A percentile compares a stretch with the other conserved stretches of the same genome.
Evolutionary conservation across 305 asterid genomes (phyloP).

Genomic region (Withania somnifera): DNA sequence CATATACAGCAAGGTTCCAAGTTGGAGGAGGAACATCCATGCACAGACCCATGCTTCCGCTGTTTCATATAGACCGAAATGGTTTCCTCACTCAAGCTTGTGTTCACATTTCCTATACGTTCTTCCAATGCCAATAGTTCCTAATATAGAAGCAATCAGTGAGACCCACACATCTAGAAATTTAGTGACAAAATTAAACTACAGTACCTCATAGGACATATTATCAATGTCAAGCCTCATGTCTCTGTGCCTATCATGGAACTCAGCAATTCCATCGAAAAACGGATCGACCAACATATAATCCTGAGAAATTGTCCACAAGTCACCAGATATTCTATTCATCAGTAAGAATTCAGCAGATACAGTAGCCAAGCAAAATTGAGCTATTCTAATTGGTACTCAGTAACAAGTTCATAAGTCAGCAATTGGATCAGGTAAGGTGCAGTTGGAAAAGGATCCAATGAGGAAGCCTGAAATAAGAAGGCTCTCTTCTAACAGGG

Average conservation of each 20-base stretch:
- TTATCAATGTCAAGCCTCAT: slow-evolving; percentile 60
- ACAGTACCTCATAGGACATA: slow-evolving; percentile 58
- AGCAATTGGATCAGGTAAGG: neutral
- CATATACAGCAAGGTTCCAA: slow-evolving; percentile 35
- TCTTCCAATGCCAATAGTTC: slow-evolving; percentile 55
- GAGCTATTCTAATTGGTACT: neutral
- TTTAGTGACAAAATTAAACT: neutral
- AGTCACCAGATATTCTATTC: neutral
- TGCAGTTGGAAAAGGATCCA: neutral
- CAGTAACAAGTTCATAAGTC: neutral
- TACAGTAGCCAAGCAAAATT: neutral
- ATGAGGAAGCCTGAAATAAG: neutral
- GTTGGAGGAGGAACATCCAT: slow-evolving; percentile 9
- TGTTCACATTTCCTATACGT: slow-evolving; percentile 49
- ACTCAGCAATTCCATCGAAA: slow-evolving; percentile 24
- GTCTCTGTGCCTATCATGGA: slow-evolving; percentile 46
- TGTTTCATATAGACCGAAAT: slow-evolving; percentile 24
- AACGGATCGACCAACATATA: slow-evolving; percentile 31
- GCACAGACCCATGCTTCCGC: slow-evolving; percentile 10
- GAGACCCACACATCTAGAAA: neutral
- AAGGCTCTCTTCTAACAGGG: neutral
- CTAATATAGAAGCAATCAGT: slow-evolving; percentile 19
- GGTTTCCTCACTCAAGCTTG: slow-evolving; percentile 37
- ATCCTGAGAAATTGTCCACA: slow-evolving; percentile 21
- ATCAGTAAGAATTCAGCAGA: neutral